Evolutionary conservation across 2,329 filamentous ascomycete genomes (phyloP).

Genomic region (Exophiala viscosa): DNA sequence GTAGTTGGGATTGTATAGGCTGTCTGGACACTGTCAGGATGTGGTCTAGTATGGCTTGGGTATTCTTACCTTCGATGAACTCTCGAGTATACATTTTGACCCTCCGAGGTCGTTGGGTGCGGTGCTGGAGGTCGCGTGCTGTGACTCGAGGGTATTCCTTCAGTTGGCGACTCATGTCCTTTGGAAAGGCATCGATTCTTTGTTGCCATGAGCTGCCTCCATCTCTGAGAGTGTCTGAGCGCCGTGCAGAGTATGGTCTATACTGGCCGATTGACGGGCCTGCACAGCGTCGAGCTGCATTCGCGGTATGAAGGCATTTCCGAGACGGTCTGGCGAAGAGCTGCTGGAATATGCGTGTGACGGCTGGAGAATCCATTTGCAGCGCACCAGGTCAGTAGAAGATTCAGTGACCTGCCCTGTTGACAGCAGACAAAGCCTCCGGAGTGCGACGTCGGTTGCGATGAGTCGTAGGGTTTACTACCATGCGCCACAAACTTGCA

Average conservation of each 20-base stretch:
- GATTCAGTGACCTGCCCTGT: no score
- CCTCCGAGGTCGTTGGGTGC: conserved; percentile 72
- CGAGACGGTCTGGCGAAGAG: conserved; percentile 74
- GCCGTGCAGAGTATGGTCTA: conserved; percentile 40
- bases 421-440: no score
- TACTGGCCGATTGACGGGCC: conserved; percentile 23
- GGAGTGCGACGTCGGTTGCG: no score
- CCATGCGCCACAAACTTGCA: no score
- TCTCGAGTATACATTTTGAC: conserved; percentile 98
- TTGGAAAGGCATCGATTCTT: conserved; percentile 67
- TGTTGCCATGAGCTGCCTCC: conserved; percentile 82
- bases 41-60: background rate
- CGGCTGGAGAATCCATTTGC: conserved; percentile 74
- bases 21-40: conserved; percentile 56
- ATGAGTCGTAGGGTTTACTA: no score
- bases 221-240: conserved; percentile 37
- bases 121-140: conserved; percentile 67
- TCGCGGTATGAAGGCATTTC: conserved; percentile 45
- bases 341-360: conserved; percentile 76
- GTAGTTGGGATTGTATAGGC: conserved; percentile 88
- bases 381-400: no score
- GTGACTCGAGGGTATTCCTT: conserved; percentile 79
- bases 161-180: conserved; percentile 77
- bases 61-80: conserved; percentile 78
- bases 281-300: conserved; percentile 23